Percentiles rank a stretch among this genome's conserved stretches.
Evolutionary conservation across 768 basidiomycete species (phyloP).

Genomic region (Serendipita sp.): DNA sequence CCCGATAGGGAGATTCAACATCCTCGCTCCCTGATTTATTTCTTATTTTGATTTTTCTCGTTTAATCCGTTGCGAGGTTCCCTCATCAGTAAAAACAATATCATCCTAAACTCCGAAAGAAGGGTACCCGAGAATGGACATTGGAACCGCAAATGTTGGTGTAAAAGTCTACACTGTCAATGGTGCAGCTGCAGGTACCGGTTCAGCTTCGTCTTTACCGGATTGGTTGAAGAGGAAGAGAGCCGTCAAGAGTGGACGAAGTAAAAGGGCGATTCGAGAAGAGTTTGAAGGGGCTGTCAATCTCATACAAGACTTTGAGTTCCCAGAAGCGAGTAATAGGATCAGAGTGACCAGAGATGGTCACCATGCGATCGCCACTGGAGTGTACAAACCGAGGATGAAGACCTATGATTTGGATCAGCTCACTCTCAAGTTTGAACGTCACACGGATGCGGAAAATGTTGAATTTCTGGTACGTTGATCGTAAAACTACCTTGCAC

Average conservation of each 20-base stretch:
- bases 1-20: too few species aligned
- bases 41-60: too few species aligned
- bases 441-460: constrained; percentile 92
- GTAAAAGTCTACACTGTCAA: constrained; percentile 89
- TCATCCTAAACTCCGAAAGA: too few species aligned
- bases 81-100: too few species aligned
- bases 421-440: constrained; percentile 84
- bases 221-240: constrained; percentile 81
- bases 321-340: constrained; percentile 88
- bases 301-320: constrained; percentile 90
- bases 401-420: constrained; percentile 90
- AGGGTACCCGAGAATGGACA: background rate
- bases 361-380: constrained; percentile 82
- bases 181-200: constrained; percentile 54
- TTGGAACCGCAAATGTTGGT: constrained; percentile 3
- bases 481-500: too few species aligned
- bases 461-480: constrained; percentile 89
- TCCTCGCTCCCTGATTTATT: too few species aligned
- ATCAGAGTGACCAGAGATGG: constrained; percentile 86
- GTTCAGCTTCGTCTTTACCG: constrained; percentile 75
- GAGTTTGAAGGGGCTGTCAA: constrained; percentile 74
- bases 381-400: constrained; percentile 95
- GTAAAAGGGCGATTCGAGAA: constrained; percentile 45
- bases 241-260: constrained; percentile 38
- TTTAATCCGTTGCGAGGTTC: too few species aligned